These are phyloP conservation scores for Bipolaris bicolor DNA, from an alignment of 2,329 filamentous ascomycete genomes.

Conservation along the genomic window DNA sequence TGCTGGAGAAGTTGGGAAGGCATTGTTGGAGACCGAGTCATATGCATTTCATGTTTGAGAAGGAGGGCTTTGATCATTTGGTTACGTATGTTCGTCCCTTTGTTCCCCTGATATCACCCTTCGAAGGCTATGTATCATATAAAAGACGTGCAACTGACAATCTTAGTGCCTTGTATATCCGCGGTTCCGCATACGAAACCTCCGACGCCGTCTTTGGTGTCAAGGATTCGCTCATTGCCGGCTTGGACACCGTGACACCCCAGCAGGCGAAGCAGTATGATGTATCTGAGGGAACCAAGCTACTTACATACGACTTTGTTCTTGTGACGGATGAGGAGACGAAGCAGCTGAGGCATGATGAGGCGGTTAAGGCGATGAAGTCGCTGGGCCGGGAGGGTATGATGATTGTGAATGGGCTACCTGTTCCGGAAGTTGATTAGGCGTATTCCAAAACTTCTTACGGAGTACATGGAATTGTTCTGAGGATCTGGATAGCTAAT, in stretches of 20 bases:
- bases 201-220: constrained; percentile 88
- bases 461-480: too few species aligned
- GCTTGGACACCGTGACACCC: constrained; percentile 33
- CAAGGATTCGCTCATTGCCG: constrained; percentile 71
- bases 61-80: constrained; percentile 66
- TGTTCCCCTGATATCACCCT: background rate
- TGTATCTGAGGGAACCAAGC: constrained; percentile 66
- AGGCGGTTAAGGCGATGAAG: constrained; percentile 70
- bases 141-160: background rate
- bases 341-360: constrained; percentile 66
- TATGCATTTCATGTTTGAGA: constrained; percentile 69
- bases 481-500: too few species aligned
- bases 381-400: constrained; percentile 68
- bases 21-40: constrained; percentile 49
- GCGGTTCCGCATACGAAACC: constrained; percentile 79
- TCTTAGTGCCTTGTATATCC: constrained; percentile 73
- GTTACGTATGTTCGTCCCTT: constrained; percentile 72
- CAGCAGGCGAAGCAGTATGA: constrained; percentile 54
- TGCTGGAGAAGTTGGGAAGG: constrained; percentile 37
- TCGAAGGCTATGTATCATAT: too few species aligned
- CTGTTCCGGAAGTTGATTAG: constrained; percentile 71
- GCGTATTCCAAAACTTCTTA: too few species aligned
- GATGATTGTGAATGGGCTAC: constrained; percentile 76
- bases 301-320: constrained; percentile 78
- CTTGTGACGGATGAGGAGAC: constrained; percentile 75